Evolutionary conservation across 495 filamentous ascomycete species (phyloP).

Genomic region (Achaetomiella virescens): DNA sequence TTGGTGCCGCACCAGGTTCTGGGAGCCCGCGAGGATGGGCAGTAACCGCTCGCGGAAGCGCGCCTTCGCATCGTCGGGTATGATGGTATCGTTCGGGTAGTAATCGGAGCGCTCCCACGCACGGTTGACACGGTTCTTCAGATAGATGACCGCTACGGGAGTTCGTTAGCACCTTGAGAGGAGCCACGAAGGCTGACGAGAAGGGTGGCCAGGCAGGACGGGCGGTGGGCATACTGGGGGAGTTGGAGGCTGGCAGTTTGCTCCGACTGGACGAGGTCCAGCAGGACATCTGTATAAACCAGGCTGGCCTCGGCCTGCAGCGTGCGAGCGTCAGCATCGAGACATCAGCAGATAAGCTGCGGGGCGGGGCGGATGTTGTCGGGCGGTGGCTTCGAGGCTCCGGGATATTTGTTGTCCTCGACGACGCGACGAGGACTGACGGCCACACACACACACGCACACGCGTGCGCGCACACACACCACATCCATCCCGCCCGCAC

Average conservation of each 20-base stretch:
- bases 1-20: constrained; percentile 75
- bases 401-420: background rate
- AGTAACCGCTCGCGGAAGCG: constrained; percentile 80
- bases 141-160: constrained; percentile 78
- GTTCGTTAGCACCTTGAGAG: constrained; percentile 12
- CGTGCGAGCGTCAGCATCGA: constrained; percentile 7
- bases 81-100: constrained; percentile 53
- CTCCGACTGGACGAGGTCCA: constrained; percentile 85
- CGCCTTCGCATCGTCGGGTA: constrained; percentile 85
- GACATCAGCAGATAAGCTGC: constrained; percentile 6
- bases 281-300: constrained; percentile 85
- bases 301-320: constrained; percentile 78
- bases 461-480: too few relatives aligned
- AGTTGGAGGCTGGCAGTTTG: constrained; percentile 76
- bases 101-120: constrained; percentile 82
- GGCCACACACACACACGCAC: too few relatives aligned
- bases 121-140: constrained; percentile 92
- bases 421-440: background rate
- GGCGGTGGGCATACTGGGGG: constrained; percentile 61
- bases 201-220: too few relatives aligned
- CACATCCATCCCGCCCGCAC: background rate
- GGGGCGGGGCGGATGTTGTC: constrained; percentile 6
- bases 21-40: constrained; percentile 76
- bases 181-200: constrained; percentile 4
- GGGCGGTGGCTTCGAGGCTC: background rate